Evolutionary conservation across 345 rosid genomes (phyloP).

Genomic region (Populus pruinosa): DNA sequence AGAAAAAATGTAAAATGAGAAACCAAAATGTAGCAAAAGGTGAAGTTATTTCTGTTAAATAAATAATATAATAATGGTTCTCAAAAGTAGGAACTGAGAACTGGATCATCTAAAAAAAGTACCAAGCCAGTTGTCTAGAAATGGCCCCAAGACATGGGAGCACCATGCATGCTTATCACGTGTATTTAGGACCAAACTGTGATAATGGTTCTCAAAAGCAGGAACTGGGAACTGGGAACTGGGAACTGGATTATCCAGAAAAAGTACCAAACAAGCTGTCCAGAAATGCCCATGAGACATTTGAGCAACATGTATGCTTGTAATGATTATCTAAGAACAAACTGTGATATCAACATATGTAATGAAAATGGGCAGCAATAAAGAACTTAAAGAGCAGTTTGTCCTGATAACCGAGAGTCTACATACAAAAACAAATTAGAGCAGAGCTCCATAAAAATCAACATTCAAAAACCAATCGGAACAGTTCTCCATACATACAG

Average conservation of each 20-base stretch:
- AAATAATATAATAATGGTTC: not conserved
- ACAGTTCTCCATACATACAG: not conserved
- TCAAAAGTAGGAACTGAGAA: not conserved
- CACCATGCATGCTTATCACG: not conserved
- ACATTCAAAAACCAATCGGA: not conserved
- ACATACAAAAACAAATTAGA: not conserved
- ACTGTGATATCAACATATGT: no score
- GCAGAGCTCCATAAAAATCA: not conserved
- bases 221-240: not conserved
- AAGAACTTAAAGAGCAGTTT: not conserved
- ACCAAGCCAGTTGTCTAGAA: not conserved
- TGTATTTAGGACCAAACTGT: not conserved
- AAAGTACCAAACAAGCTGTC: not conserved
- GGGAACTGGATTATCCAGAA: not conserved
- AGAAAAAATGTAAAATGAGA: not conserved
- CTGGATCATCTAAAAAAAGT: not conserved
- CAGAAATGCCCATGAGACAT: not conserved
- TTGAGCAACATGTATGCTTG: not conserved
- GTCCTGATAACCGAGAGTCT: not conserved
- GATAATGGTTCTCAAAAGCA: not conserved
- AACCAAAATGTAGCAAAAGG: not conserved
- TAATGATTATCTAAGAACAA: not conserved
- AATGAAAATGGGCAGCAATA: not conserved
- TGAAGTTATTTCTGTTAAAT: not conserved
- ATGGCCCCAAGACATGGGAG: not conserved